These are phyloP conservation scores for Musa troglodytarum DNA, from an alignment of 176 grass and related monocot genomes.

Conservation along the genomic window DNA sequence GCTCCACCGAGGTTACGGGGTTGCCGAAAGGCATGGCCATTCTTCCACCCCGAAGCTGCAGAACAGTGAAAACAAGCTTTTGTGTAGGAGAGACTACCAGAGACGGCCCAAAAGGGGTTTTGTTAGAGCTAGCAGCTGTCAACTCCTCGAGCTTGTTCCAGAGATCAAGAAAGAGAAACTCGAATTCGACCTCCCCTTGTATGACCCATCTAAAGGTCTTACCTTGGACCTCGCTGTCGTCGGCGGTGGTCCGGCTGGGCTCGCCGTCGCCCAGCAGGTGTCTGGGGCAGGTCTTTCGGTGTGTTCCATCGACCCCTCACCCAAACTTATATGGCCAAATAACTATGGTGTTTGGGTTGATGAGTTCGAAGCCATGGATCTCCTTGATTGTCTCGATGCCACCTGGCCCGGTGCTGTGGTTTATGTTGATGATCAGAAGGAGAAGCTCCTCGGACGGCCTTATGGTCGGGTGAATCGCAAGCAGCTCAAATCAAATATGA, in stretches of 20 bases:
- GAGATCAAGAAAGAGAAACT: slow-evolving; percentile 49
- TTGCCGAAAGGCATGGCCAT: slow-evolving; percentile 8
- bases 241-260: slow-evolving; percentile 72
- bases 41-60: slow-evolving; percentile 19
- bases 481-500: slow-evolving; percentile 87
- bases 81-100: slow-evolving; percentile 12
- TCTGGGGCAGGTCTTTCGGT: slow-evolving; percentile 74
- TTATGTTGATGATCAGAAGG: slow-evolving; percentile 30
- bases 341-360: slow-evolving; percentile 98
- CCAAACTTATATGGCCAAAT: slow-evolving; percentile 73
- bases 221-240: slow-evolving; percentile 77
- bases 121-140: slow-evolving; percentile 12
- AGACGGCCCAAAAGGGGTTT: slow-evolving; percentile 13
- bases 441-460: slow-evolving; percentile 55
- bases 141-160: slow-evolving; percentile 41
- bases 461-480: slow-evolving; percentile 73
- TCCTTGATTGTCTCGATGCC: slow-evolving; percentile 71
- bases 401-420: slow-evolving; percentile 70
- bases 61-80: not conserved
- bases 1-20: slow-evolving; percentile 23
- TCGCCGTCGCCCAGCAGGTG: slow-evolving; percentile 87
- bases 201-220: slow-evolving; percentile 53
- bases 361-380: slow-evolving; percentile 90
- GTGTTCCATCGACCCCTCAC: slow-evolving; percentile 75
- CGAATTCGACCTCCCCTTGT: slow-evolving; percentile 65